Base-by-base conservation (phyloP, 1,284 basidiomycete genomes). In the Cryptococcus wingfieldii region DNA sequence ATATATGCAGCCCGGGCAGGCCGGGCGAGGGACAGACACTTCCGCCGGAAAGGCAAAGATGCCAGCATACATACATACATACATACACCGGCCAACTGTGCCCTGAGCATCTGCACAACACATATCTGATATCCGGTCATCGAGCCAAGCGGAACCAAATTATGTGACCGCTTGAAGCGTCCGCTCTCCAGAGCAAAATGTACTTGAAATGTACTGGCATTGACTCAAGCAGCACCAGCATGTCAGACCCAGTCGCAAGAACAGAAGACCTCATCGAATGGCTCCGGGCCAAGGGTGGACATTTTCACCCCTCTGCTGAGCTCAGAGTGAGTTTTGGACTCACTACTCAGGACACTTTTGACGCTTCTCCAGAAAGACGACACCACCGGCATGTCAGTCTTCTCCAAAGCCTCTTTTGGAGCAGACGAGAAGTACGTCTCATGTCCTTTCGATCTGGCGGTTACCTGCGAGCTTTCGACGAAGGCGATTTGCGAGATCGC, bases 381-480 rank as follows among this genome's bases (percentile, higher is more conserved):
- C 1, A n/a, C 58, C 0, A 82, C 78, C 60, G 89, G 90, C 38
- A 79, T 82, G 54, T 80, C 81, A 3, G 79, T 88, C 42, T 72
- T 84, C 54, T 82, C 89, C 1, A 71, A 71, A 0, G 64, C 77
- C 8, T 69, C 78, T 2, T 70, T 91, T 37, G 71, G 76, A 7
- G 62, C 77, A 0, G 84, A 88, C 56, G 78, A 80, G 4, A 79
- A 78, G 6, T 79, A 90, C 50, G 83, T 88, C 18, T 83, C 86
- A 0, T 88, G 87, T 65, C 90, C 91, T 0, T 87, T 90, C 66
- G 75, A 80, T 0, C 78, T 90, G 27, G 83, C 85, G 25, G 82
- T 94, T 55, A 90, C 89, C 0, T 81, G 83, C 1, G 73, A 80
- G 13, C 50, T 80, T 0, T 80, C 84, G 0, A 69, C 74, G 45